Evolutionary conservation across 192 early-diverging fungal species (phyloP), one percentile per base, ranked within the genome.

Genomic region (Diversispora epigaea): DNA sequence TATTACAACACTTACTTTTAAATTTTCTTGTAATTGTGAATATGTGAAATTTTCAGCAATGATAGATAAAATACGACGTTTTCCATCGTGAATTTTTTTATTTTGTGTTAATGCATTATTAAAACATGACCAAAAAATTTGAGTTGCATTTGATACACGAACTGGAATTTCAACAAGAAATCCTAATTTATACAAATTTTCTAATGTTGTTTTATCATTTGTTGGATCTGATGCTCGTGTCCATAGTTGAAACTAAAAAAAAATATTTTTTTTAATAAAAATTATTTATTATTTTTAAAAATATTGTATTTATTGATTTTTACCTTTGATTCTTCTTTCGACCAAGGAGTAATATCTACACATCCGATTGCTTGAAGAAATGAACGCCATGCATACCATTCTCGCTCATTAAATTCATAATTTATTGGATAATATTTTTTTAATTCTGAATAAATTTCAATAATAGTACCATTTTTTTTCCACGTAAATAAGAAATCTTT

Each of bases 21-120:
- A 65, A 43, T 45, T 65, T 10, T 15, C 21, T 65, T 46, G 15
- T 45, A 65, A 65, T 65, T 65, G 15, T 2, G 0, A 15, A 65
- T 65, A 65, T 6, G 63, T 21, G 45, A 65, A 65, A 6, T 65
- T 14, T 19, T 65, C 17, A 10, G 63, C 39, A 46, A 65, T 65
- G n/a, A 64, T 64, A 19, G 62, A 64, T 19, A 64, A 64, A n/a
- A 64, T 64, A 8, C 9, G 9, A 4, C 43, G 12, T 64, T 44
- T 64, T 21, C 43, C 41, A 64, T 64, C 7, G 21, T n/a, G 4
- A 46, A 7, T 45, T 19, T 21, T 65, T 45, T 65, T 65, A 65
- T 65, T 65, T 21, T 65, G 4, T 10, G 8, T 11, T 46, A 65
- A 45, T 14, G 63, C 40, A 44, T 21, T 4, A 6, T 40, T 0